Percentiles rank a stretch among this genome's conserved stretches.
These are phyloP conservation scores for Quercus cerris DNA, from an alignment of 306 rosid genomes.

Conservation along the genomic window DNA sequence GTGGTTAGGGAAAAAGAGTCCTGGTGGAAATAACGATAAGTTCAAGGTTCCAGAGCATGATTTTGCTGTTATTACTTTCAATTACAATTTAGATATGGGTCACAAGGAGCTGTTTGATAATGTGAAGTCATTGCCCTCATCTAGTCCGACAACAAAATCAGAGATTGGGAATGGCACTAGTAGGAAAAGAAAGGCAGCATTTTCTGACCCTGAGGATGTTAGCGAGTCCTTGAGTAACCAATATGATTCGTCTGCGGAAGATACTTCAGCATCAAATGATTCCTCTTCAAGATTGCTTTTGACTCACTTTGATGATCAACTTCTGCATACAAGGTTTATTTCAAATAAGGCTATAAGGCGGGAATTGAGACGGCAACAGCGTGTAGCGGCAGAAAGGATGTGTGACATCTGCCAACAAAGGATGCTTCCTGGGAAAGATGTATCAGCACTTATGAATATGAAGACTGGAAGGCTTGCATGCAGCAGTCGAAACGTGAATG, in stretches of 20 bases:
- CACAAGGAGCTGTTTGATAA: constrained; percentile 56
- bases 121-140: constrained; percentile 41
- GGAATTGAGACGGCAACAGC: constrained; percentile 72
- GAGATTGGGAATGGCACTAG: constrained; percentile 31
- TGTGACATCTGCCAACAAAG: constrained; percentile 88
- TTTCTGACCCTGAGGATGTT: constrained; percentile 55
- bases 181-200: constrained; percentile 55
- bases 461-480: constrained; percentile 78
- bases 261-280: constrained; percentile 48
- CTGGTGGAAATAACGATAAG: constrained; percentile 23
- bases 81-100: constrained; percentile 65
- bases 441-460: constrained; percentile 71
- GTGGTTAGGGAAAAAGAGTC: constrained; percentile 66
- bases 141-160: constrained; percentile 36
- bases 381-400: constrained; percentile 72
- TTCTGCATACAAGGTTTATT: constrained; percentile 47
- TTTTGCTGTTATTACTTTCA: constrained; percentile 60
- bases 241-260: constrained; percentile 62
- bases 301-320: constrained; percentile 47
- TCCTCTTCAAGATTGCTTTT: constrained; percentile 37
- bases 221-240: constrained; percentile 49
- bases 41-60: constrained; percentile 49
- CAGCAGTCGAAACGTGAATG: constrained; percentile 74
- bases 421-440: constrained; percentile 95
- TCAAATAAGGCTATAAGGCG: constrained; percentile 66